Evolutionary conservation across 352 stramenopile species (phyloP).

Genomic region (Phytophthora pseudosyringae): DNA sequence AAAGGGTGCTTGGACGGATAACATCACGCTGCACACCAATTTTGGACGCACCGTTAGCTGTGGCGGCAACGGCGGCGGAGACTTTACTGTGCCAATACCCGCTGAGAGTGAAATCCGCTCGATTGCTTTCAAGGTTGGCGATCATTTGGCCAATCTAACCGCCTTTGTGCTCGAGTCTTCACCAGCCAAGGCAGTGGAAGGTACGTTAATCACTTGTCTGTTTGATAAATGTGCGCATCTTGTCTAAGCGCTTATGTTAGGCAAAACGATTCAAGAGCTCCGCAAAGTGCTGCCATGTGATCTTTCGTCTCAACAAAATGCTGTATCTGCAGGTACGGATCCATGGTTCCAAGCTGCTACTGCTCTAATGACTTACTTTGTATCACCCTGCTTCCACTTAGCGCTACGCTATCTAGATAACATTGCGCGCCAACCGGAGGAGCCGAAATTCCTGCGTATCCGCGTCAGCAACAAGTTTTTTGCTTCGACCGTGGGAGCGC

Average conservation of each 20-base stretch:
- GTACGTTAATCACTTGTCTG: slow-evolving; percentile 17
- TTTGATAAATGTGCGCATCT: background rate
- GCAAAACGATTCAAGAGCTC: slow-evolving; percentile 33
- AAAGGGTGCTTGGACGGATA: slow-evolving; percentile 82
- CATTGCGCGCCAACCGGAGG: slow-evolving; percentile 53
- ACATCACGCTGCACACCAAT: slow-evolving; percentile 66
- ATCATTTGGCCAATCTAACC: slow-evolving; percentile 66
- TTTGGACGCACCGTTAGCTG: slow-evolving; percentile 63
- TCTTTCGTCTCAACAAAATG: slow-evolving; percentile 25
- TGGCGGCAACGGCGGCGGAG: slow-evolving; percentile 63
- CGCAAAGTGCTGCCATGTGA: slow-evolving; percentile 23
- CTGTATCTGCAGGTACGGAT: slow-evolving; percentile 43
- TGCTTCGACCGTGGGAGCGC: slow-evolving; percentile 46
- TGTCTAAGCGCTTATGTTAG: slow-evolving; percentile 22
- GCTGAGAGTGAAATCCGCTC: slow-evolving; percentile 57
- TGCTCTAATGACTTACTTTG: slow-evolving; percentile 6
- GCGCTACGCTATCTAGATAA: slow-evolving; percentile 75
- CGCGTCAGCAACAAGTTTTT: slow-evolving; percentile 81
- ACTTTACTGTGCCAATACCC: slow-evolving; percentile 51
- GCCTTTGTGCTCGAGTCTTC: slow-evolving; percentile 52
- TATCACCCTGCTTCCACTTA: slow-evolving; percentile 19
- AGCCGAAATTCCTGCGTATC: slow-evolving; percentile 77
- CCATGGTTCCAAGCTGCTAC: slow-evolving; percentile 3
- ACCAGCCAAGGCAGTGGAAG: slow-evolving; percentile 22
- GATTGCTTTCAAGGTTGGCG: slow-evolving; percentile 65